Base-by-base conservation (phyloP, 768 basidiomycete species). In the Russula abietina region DNA sequence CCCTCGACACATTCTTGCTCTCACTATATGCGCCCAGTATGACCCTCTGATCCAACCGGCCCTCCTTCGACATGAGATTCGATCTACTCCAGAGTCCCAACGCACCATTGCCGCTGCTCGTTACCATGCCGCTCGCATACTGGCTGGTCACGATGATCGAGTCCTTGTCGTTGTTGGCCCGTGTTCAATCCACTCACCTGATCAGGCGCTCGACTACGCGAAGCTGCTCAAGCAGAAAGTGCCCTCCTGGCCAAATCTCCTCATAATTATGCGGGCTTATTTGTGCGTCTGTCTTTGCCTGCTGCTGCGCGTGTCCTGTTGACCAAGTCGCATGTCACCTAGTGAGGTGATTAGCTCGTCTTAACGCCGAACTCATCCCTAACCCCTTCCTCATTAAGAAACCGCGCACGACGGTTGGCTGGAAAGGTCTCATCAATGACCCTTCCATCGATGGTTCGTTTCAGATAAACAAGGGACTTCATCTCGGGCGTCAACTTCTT, bases 1-100 rank as follows among this genome's bases (percentile, higher is more conserved):
- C 56, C 54, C 46, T 10, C 33, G 24, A 46, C 39, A 46, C 48
- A 3, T 36, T 49, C 39, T 53, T 36, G 19, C 28, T 48, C 58
- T 65, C 64, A 67, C 22, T 7, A 36, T 39, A 36, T 39, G 24
- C n/a, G 9, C 60, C 66, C 69, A 94, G 91, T 96, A 98, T 73
- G 95, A 98, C 69, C 95, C 96, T n/a, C 83, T 98, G 48, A 86
- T 97, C 63, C 92, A 95, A 69, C 96, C 95, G 7, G 90, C 91
- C 1, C 79, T 98, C 55, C 86, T 99, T 59, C 81, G 89, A 62
- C 88, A 94, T 65, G 95, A 98, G 69, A 82, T 98, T 57, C 81
- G 82, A 1, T 85, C 91, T 4, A 77, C 87, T 19, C 69, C 79
- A 14, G 74, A 75, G 10, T 88, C 93, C 0, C 83, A 84, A 67